phyloP scores from a whole-genome alignment of 2,329 filamentous ascomycete species.

The Penicillium sp. region DNA sequence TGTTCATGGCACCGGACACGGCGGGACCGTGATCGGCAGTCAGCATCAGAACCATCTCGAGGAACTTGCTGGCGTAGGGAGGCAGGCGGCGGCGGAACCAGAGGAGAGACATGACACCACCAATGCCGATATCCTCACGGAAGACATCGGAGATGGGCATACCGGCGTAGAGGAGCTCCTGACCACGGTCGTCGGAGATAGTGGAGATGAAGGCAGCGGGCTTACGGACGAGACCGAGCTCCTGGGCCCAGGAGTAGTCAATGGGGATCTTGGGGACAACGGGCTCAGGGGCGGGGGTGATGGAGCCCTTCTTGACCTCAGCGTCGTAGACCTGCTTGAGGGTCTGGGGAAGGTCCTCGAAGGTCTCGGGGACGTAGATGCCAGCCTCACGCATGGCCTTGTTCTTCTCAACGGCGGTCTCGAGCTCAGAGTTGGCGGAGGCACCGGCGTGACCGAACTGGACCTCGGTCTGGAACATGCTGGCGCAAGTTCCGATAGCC shows the following conservation, averaged over 20 bases:
- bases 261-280: conserved; percentile 98
- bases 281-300: conserved; percentile 85
- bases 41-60: conserved; percentile 99
- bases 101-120: conserved; percentile 98
- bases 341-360: conserved; percentile 84
- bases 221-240: conserved; percentile 99
- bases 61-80: conserved; percentile 94
- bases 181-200: conserved; percentile 99
- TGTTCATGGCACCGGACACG: conserved; percentile 99
- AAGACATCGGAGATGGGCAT: conserved; percentile 99
- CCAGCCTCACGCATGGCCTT: conserved; percentile 93
- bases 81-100: conserved; percentile 99
- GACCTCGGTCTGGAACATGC: conserved; percentile 99
- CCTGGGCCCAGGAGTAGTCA: conserved; percentile 99
- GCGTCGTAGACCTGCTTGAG: conserved; percentile 84
- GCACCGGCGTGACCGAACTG: conserved; percentile 99
- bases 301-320: conserved; percentile 79
- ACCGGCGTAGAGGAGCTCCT: conserved; percentile 96
- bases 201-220: conserved; percentile 99
- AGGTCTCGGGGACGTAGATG: conserved; percentile 91
- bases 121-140: conserved; percentile 97
- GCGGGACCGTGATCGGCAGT: conserved; percentile 98
- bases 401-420: conserved; percentile 97
- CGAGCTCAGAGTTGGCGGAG: conserved; percentile 98
- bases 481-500: conserved; percentile 98